Conservation (phyloP, 176 grass and related monocot genomes). For the Oryza brachyantha region DNA sequence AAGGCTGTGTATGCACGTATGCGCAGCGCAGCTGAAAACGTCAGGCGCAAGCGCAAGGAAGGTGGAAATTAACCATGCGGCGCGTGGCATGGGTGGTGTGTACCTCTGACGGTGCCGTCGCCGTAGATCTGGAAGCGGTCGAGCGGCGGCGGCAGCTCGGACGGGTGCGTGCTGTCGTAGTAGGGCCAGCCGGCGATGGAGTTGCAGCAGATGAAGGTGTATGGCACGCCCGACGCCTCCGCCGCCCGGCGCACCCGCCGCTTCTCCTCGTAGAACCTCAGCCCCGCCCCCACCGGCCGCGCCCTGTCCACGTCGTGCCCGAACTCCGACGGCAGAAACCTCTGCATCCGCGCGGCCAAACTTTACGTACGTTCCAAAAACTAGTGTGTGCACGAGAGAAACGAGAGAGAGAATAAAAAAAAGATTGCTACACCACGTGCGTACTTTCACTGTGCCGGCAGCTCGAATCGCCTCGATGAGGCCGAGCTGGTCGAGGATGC, state of each 20-base stretch:
- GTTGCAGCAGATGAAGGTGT: conserved; percentile 85
- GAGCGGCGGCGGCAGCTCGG: conserved; percentile 56
- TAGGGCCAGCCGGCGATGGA: conserved; percentile 82
- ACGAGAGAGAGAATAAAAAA: too few species aligned
- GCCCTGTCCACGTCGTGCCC: conserved; percentile 84
- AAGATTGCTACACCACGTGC: too few species aligned
- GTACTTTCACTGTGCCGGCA: conserved; percentile 56
- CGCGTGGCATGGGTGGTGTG: too few species aligned
- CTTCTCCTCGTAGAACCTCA: conserved; percentile 63
- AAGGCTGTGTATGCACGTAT: conserved; percentile 31
- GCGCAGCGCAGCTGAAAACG: not conserved
- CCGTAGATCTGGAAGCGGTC: conserved; percentile 82
- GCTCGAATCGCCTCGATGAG: conserved; percentile 56
- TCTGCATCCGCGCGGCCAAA: not conserved
- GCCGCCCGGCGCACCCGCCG: conserved; percentile 48
- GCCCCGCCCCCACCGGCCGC: conserved; percentile 55
- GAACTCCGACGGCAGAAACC: conserved; percentile 80
- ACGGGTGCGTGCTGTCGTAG: conserved; percentile 69
- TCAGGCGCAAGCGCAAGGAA: too few species aligned
- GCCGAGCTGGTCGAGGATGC: conserved; percentile 60
- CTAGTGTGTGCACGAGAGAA: too few species aligned
- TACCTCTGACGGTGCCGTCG: conserved; percentile 60
- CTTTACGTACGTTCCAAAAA: not conserved
- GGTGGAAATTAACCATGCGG: too few species aligned
- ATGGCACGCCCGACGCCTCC: conserved; percentile 53